Base-by-base conservation (phyloP, 495 filamentous ascomycete species). In the Penicillium antarcticum region DNA sequence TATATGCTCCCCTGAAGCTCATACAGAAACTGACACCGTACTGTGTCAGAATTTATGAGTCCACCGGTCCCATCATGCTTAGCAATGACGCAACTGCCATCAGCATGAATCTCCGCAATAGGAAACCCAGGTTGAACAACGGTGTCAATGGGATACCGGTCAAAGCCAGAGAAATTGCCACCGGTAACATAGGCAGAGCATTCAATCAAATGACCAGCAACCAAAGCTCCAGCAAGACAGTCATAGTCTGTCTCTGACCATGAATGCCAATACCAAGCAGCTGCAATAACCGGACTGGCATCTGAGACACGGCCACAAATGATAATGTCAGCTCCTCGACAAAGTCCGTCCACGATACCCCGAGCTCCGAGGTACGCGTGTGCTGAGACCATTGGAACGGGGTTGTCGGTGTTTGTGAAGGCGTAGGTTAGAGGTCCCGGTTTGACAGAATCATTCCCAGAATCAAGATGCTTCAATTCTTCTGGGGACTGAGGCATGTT, bases 1-100 rank as follows among this genome's bases (percentile, higher is more conserved):
- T 82, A 81, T 18, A 68, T 55, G 13, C 63, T 70, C 0, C 81
- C 80, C 47, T 83, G 80, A 17, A 83, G 64, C 58, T 84, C 80
- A 52, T 84, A 84, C 17, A 83, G 51, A 5, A 82, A 63, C 48
- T 82, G 76, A 38, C 63, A 72, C 13, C 69, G 72, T n/a, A 77
- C 63, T 0, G 76, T 81, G 12, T 73, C 76, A n/a, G 42, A 53
- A 18, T 47, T 59, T 0, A 71, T 56, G 12, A 66, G 45, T 0
- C 68, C 66, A n/a, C 55, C 45, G 1, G 56, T 62, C 3, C 26
- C 39, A 2, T 29, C 24, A 48, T 67, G 68, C 34, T 66, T 69
- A 0, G 60, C 57, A 16, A 68, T 51, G 16, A 74, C 51, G 35
- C 65, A 71, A 1, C 56, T 56, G 0, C 69, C 69, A 44, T 66